Evolutionary conservation across 768 basidiomycete species (phyloP).

Genomic region (Mycena sanguinolenta): DNA sequence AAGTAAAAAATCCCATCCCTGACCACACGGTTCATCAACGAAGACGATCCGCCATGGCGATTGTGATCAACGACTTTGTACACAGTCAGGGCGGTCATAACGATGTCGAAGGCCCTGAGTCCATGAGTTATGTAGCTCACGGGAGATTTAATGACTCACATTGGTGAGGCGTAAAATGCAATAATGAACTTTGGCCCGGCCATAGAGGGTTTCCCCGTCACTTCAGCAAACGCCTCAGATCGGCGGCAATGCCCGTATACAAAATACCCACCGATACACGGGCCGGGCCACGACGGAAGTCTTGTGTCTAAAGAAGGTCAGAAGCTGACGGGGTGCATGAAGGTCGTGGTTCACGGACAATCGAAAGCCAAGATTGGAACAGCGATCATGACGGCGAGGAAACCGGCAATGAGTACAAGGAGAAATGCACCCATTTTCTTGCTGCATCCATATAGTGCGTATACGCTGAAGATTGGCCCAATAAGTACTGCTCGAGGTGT

Average conservation of each 20-base stretch:
- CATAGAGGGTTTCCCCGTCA: conserved; percentile 35
- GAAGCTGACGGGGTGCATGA: not conserved
- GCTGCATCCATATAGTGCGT: conserved; percentile 30
- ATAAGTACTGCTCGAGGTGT: not conserved
- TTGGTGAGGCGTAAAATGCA: conserved; percentile 36
- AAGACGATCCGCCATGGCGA: conserved; percentile 16
- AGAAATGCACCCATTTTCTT: conserved; percentile 26
- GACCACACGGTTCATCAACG: conserved; percentile 34
- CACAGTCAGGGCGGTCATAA: conserved; percentile 34
- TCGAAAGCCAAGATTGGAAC: conserved; percentile 35
- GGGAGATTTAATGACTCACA: conserved; percentile 4
- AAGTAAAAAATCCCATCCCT: conserved; percentile 36
- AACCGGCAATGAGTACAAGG: conserved; percentile 19
- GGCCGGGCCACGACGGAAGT: conserved; percentile 35
- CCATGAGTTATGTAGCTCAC: not conserved
- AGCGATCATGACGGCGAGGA: conserved; percentile 37
- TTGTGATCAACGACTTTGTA: conserved; percentile 27
- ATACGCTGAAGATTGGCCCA: conserved; percentile 10
- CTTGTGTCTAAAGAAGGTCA: conserved; percentile 27
- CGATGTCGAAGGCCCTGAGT: conserved; percentile 31
- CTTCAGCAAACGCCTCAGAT: conserved; percentile 7
- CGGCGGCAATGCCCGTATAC: not conserved
- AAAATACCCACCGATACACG: conserved; percentile 28
- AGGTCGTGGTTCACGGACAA: conserved; percentile 15
- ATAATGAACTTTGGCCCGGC: conserved; percentile 38